Base-by-base conservation (phyloP, 345 rosid species). In the Gossypioides kirkii region DNA sequence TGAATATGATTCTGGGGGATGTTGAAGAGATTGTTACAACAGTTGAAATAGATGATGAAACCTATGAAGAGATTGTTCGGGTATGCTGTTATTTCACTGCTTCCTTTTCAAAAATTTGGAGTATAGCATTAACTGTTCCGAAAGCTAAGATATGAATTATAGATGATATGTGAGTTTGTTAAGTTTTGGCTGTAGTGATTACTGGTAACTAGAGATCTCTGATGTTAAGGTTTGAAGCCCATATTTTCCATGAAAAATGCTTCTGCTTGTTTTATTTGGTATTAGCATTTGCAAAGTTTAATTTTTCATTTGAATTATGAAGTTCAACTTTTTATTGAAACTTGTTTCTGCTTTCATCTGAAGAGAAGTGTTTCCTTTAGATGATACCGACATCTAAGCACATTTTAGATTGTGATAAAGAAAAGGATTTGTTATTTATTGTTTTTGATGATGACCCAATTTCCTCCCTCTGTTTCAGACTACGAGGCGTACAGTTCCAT, bases 1-100 rank as follows among this genome's bases (percentile, higher is more conserved):
- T 96, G 74, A 96, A 96, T 79, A 96, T 96, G 99, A 93, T 96
- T 78, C 97, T 96, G 26, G 99, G 98, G 69, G 98, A 96, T 76
- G 99, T 96, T 68, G 99, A 96, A 84, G 99, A 96, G 82, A 82
- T 88, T 58, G 91, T 96, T 64, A 96, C 98, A 7, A 90, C 99
- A 0, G 88, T 96, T n/a, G 99, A 96, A 82, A 96, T 96, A 41
- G 99, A 96, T 63, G 99, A 96, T 59, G 97, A 93, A 79, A 96
- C 99, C 6, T 96, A 96, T 65, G 99, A 96, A 81, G 99, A 93
- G 87, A 96, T 96, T 78, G 98, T 93, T 61, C 85, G 99, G 92
- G 99, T 93, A 90, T 52, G 87, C 76, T 52, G 43, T 18, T 32
- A 10, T 25, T 17, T 69, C 12, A 18, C 58, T 36, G 10, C 38